These are phyloP conservation scores for Carpinus fangiana DNA, from an alignment of 306 rosid genomes.

Conservation along the genomic window DNA sequence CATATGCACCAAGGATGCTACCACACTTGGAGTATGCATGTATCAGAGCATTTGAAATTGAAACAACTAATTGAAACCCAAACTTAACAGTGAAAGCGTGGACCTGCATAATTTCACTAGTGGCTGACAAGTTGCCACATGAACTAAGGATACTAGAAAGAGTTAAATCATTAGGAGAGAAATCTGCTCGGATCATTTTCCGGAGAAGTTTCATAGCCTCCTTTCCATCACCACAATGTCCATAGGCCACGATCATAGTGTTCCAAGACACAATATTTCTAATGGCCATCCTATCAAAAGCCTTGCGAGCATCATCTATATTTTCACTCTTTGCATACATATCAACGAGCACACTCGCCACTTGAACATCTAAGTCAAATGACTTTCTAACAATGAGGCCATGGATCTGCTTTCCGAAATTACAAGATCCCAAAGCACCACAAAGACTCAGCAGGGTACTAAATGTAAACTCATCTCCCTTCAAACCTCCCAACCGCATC, in stretches of 20 bases:
- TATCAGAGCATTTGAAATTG: constrained; percentile 57
- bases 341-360: constrained; percentile 62
- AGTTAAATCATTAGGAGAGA: constrained; percentile 58
- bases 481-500: constrained; percentile 48
- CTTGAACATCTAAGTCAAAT: constrained; percentile 64
- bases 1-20: constrained; percentile 39
- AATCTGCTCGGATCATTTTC: constrained; percentile 52
- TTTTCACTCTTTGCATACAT: constrained; percentile 55
- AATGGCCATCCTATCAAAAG: constrained; percentile 41
- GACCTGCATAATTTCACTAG: constrained; percentile 48
- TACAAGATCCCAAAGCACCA: constrained; percentile 32
- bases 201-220: constrained; percentile 57
- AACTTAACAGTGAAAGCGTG: constrained; percentile 55
- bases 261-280: constrained; percentile 74
- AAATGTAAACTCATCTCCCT: constrained; percentile 70
- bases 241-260: constrained; percentile 64
- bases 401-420: constrained; percentile 58
- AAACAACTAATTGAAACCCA: constrained; percentile 53
- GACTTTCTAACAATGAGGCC: constrained; percentile 42
- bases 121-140: constrained; percentile 53
- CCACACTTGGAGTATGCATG: constrained; percentile 82
- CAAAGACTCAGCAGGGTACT: constrained; percentile 54
- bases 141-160: constrained; percentile 66
- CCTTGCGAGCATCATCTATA: constrained; percentile 43
- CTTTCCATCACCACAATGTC: constrained; percentile 47